phyloP scores from a whole-genome alignment of 169 alveolate species.

The Cryptosporidium parvum region DNA sequence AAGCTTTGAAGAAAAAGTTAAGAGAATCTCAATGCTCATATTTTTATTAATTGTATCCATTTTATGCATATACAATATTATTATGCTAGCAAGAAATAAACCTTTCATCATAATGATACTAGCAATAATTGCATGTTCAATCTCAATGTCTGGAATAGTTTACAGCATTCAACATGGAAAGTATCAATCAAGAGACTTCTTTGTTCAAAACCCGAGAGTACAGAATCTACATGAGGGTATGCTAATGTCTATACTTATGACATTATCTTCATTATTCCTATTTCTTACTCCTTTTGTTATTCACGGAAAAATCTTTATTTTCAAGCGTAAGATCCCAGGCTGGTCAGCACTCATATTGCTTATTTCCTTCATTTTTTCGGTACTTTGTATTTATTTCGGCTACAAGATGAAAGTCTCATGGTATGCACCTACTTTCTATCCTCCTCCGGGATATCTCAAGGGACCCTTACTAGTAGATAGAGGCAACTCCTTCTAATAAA shows the following conservation, averaged over 20 bases:
- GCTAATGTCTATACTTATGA: slow-evolving; percentile 57
- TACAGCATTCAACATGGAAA: slow-evolving; percentile 75
- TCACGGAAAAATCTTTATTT: slow-evolving; percentile 21
- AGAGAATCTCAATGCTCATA: slow-evolving; percentile 23
- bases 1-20: slow-evolving; percentile 47
- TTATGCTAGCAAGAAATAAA: slow-evolving; percentile 36
- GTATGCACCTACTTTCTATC: slow-evolving; percentile 70
- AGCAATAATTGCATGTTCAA: slow-evolving; percentile 50
- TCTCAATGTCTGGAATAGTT: slow-evolving; percentile 71
- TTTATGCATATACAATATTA: slow-evolving; percentile 2
- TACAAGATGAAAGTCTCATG: slow-evolving; percentile 47
- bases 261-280: slow-evolving; percentile 39
- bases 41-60: slow-evolving; percentile 10
- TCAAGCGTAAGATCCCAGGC: slow-evolving; percentile 14
- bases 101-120: slow-evolving; percentile 71
- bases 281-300: slow-evolving; percentile 37
- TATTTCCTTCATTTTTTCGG: not conserved
- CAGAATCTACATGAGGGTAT: slow-evolving; percentile 65
- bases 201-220: slow-evolving; percentile 70
- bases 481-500: slow-evolving; percentile 58
- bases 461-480: slow-evolving; percentile 71
- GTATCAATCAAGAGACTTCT: slow-evolving; percentile 59
- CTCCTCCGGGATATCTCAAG: slow-evolving; percentile 60
- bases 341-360: slow-evolving; percentile 19
- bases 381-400: slow-evolving; percentile 27